Evolutionary conservation across 768 basidiomycete species (phyloP), one percentile per base, ranked within the genome.

Genomic region (Mycena kentingensis): DNA sequence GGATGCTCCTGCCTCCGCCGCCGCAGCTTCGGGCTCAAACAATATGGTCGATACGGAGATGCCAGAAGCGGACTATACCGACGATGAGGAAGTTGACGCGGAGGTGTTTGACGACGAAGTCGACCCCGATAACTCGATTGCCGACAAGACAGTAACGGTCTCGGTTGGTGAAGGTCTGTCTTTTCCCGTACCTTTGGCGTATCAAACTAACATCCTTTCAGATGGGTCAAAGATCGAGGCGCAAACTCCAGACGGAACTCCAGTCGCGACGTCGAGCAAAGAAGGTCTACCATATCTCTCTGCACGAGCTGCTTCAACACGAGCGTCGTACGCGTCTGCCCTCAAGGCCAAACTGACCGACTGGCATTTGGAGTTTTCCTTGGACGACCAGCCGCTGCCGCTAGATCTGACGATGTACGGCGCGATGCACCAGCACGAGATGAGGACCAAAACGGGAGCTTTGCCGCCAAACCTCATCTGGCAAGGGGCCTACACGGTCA

Each of bases 321-420:
- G 79, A 58, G 75, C 80, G 0, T 98, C 97, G 2, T 99, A 99
- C 67, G 97, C 97, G 26, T 88, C 93, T 3, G 95, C 95, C 13
- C 78, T 98, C 51, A 97, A 93, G 72, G 76, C 93, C 0, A 93
- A 93, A 64, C 94, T 95, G 4, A 84, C 82, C 15, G 96, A 98
- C 63, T 99, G 93, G 93, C 95, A 99, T 67, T 83, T 98, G 46
- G 89, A 97, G 69, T 98, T 99, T 70, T 88, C 82, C 8, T 89
- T 98, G 84, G 92, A 92, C 64, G 94, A 93, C 55, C 86, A 91
- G 39, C 70, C 82, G 19, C 73, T 98, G 16, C 88, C 90, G 0
- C 70, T 95, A 52, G 90, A 95, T 66, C 77, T 95, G 49, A 99
- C 97, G 0, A 87, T 99, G 45, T 99, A 97, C 64, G 97, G 97